Evolutionary conservation across 208 protist genomes (phyloP), one percentile per base, ranked within the genome.

Genomic region (Acanthamoeba lenticulata): DNA sequence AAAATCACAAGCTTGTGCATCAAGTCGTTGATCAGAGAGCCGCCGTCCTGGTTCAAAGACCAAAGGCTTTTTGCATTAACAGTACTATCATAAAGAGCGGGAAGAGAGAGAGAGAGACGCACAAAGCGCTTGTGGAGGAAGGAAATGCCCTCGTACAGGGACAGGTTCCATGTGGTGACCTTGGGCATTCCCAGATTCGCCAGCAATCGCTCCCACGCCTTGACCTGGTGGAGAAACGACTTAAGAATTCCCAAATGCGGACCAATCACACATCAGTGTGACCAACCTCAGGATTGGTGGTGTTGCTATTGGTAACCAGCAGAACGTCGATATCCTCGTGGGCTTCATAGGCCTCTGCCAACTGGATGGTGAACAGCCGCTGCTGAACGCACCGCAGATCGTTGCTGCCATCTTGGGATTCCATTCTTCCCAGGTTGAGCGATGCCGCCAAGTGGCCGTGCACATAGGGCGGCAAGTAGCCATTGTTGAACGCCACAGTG

Each of bases 301-400:
- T 89, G 79, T 89, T 89, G 49, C 27, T 89, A 32, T 89, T 89
- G 44, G 79, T 89, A 17, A 89, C 45, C 6, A 89, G 44, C 13
- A 89, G 79, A 15, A 89, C 49, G 32, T 89, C 79, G 1, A 62
- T n/a, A 32, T 89, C 40, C 27, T 52, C 47, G 19, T 36, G 21
- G 29, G 42, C 45, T 17, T n/a, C 36, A 32, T 89, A 89, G 6
- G 79, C 27, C 27, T 89, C 79, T 15, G 49, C 79, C 44, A 89
- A 42, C 49, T 89, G 79, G 2, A 89, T 2, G 2, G 44, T 9
- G 44, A 89, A 89, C 19, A 89, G 44, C 0, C 79, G 44, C 44
- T 89, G 47, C 79, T 89, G 79, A 40, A 89, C 57, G 79, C 79
- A 89, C 27, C 79, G 79, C 49, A 62, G 36, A 1, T 89, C 17